Conservation (phyloP, 148 eudicot genomes). For the Pouteria glomerata region DNA sequence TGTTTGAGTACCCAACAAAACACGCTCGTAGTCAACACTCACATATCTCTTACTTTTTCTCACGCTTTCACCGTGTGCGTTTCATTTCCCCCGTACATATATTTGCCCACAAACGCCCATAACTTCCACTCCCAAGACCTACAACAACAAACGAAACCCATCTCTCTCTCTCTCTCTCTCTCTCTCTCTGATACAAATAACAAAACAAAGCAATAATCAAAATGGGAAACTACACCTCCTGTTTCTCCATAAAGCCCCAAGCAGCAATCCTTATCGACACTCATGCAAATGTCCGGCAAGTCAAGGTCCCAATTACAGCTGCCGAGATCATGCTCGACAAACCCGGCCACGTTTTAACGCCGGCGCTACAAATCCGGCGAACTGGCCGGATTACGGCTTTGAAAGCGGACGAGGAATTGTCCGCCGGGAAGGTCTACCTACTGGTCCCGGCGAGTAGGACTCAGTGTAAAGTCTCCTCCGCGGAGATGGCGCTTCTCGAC, state of each 20-base stretch:
- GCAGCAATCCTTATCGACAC: slow-evolving; percentile 6
- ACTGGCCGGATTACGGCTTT: slow-evolving; percentile 20
- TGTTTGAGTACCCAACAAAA: no score
- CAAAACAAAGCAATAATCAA: background rate
- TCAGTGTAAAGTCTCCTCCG: slow-evolving; percentile 21
- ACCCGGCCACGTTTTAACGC: slow-evolving; percentile 29
- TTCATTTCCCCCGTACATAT: no score
- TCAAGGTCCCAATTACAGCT: slow-evolving; percentile 26
- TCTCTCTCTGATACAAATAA: no score
- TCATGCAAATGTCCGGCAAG: background rate
- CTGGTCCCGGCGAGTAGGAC: slow-evolving; percentile 30
- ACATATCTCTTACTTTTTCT: no score
- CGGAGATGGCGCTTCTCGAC: slow-evolving; percentile 22
- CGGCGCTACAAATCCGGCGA: slow-evolving; percentile 13
- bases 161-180: no score
- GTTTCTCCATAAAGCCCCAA: background rate
- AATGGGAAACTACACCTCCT: slow-evolving; percentile 13
- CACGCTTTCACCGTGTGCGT: no score
- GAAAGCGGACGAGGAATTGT: slow-evolving; percentile 32
- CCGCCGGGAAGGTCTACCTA: slow-evolving; percentile 26
- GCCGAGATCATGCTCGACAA: slow-evolving; percentile 41
- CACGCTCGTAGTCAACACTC: no score
- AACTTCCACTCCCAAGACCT: no score
- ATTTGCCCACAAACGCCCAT: no score
- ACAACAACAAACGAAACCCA: no score